Percentiles rank a stretch among this genome's conserved stretches.
phyloP scores from a whole-genome alignment of 2,329 filamentous ascomycete genomes.

The Scedosporium apiospermum region DNA sequence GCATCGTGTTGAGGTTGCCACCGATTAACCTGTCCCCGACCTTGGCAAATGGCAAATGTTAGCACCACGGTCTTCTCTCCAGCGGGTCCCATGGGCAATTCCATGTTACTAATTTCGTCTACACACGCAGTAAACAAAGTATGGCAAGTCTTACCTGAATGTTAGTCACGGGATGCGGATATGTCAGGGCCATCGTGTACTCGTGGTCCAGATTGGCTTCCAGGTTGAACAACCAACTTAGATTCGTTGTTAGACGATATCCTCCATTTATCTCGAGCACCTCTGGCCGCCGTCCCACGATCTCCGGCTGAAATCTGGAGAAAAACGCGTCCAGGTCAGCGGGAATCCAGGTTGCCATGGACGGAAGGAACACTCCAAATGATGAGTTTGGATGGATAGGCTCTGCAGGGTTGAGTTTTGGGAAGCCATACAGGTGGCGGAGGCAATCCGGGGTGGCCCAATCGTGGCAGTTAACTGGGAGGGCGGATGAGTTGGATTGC shows the following conservation, averaged over 20 bases:
- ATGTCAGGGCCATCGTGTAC: constrained; percentile 1
- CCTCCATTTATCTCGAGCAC: not conserved
- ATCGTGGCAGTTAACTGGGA: too few species aligned
- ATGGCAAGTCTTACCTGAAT: not conserved
- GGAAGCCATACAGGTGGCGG: too few species aligned
- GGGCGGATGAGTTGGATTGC: too few species aligned
- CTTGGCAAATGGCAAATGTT: too few species aligned
- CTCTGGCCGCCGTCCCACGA: not conserved
- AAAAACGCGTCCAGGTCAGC: constrained; percentile 5
- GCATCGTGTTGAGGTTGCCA: constrained; percentile 6
- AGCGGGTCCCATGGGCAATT: too few species aligned
- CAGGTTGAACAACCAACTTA: not conserved
- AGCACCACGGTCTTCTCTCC: too few species aligned
- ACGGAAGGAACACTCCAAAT: constrained; percentile 3
- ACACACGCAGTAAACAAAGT: too few species aligned
- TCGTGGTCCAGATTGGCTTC: constrained; percentile 6
- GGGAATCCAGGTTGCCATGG: constrained; percentile 1
- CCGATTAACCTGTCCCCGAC: not conserved
- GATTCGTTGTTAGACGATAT: not conserved
- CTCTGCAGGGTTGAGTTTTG: too few species aligned
- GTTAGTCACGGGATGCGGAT: constrained; percentile 1
- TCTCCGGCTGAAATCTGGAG: not conserved
- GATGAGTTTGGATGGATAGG: not conserved
- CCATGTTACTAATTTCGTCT: too few species aligned
- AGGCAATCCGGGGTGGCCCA: too few species aligned